These are phyloP conservation scores for Neopestalotiopsis clavispora DNA, from an alignment of 2,329 filamentous ascomycete genomes.

Conservation along the genomic window DNA sequence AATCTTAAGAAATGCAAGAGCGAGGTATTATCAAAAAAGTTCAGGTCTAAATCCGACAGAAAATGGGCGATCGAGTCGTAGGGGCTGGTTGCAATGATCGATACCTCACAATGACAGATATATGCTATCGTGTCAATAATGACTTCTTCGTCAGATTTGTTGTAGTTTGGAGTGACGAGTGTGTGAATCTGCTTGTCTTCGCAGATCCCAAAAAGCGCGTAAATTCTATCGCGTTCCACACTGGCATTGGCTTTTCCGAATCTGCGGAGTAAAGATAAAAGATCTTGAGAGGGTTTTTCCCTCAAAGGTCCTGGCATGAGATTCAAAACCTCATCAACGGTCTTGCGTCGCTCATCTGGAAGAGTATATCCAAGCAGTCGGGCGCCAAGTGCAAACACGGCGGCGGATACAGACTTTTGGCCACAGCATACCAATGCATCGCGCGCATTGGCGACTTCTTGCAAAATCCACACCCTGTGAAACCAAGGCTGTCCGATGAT, in stretches of 20 bases:
- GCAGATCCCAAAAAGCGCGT: not conserved
- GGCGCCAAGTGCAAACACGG: not conserved
- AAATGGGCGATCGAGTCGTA: too few species aligned
- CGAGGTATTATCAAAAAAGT: too few species aligned
- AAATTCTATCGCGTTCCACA: not conserved
- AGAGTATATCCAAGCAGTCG: not conserved
- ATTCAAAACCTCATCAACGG: too few species aligned
- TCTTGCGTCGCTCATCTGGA: too few species aligned
- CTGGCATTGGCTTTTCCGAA: not conserved
- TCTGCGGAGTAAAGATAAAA: not conserved
- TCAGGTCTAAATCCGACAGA: too few species aligned
- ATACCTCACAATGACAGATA: not conserved
- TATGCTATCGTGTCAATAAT: not conserved
- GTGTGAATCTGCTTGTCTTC: not conserved
- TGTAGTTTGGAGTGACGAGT: not conserved
- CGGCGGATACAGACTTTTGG: not conserved
- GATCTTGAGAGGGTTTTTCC: not conserved
- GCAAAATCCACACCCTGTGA: not conserved
- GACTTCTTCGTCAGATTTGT: not conserved
- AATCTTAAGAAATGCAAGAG: too few species aligned
- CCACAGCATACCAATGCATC: not conserved
- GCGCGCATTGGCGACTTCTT: not conserved
- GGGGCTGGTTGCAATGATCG: too few species aligned
- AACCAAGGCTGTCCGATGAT: not conserved
- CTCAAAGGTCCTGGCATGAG: not conserved